Percentiles rank a stretch among this genome's conserved stretches.
Evolutionary conservation across 2,329 filamentous ascomycete genomes (phyloP).

Genomic region (Claviceps capensis): DNA sequence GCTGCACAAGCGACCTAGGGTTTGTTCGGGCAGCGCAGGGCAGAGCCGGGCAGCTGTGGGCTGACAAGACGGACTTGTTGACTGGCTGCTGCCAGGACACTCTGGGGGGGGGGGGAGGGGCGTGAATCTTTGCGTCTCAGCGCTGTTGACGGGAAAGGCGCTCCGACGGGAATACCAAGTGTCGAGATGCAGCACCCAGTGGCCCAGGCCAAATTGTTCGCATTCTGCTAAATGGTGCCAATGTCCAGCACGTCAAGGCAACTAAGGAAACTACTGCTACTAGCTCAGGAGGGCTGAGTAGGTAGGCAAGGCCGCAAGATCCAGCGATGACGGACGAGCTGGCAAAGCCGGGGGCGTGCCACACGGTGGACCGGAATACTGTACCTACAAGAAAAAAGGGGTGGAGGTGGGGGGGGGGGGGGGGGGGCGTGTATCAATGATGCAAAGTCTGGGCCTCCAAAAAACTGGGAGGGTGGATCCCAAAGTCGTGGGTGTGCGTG

Average conservation of each 20-base stretch:
- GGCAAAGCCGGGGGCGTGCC: conserved; percentile 1
- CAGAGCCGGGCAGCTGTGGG: not conserved
- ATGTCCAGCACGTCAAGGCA: conserved; percentile 5
- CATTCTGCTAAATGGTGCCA: not conserved
- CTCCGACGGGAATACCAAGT: conserved; percentile 18
- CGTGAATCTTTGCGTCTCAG: conserved; percentile 1
- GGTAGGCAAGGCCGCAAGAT: conserved; percentile 6
- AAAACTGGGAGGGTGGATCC: conserved; percentile 1
- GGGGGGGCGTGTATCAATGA: not conserved
- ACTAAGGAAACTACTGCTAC: conserved; percentile 10
- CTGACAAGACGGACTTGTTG: not conserved
- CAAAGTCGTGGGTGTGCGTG: not conserved
- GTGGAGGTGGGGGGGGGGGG: too few relatives aligned
- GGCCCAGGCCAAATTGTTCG: not conserved
- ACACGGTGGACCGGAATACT: conserved; percentile 1
- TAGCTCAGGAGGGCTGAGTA: conserved; percentile 27
- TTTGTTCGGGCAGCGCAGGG: not conserved
- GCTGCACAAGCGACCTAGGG: not conserved
- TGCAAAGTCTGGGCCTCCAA: not conserved
- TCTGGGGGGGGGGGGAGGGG: not conserved
- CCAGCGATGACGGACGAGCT: conserved; percentile 9
- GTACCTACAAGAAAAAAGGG: not conserved
- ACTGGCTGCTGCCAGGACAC: not conserved
- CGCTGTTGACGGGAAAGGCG: conserved; percentile 2
- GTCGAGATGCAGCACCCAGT: conserved; percentile 2